Evolutionary conservation across 257 asterid genomes (phyloP).

Genomic region (Handroanthus guayacan): DNA sequence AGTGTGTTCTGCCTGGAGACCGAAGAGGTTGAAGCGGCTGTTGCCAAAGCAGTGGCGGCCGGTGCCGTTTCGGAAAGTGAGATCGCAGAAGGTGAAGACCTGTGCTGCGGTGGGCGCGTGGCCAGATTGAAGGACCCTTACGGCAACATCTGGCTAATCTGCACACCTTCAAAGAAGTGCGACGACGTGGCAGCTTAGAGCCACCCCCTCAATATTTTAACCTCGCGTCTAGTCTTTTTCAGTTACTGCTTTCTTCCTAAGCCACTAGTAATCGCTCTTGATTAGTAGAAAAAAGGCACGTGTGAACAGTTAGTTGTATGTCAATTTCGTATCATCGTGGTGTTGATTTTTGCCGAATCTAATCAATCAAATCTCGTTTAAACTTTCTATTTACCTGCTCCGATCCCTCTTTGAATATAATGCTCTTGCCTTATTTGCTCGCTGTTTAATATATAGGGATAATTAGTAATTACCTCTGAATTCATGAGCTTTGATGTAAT

Average conservation of each 20-base stretch:
- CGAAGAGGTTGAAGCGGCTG: conserved; percentile 63
- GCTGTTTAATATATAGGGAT: too few relatives aligned
- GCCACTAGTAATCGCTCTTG: too few relatives aligned
- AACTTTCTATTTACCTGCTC: too few relatives aligned
- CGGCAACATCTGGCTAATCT: conserved; percentile 74
- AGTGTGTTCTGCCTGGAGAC: conserved; percentile 66
- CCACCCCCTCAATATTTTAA: conserved; percentile 21
- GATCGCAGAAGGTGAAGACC: conserved; percentile 49
- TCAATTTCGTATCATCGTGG: too few relatives aligned
- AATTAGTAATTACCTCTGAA: too few relatives aligned
- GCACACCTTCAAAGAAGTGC: conserved; percentile 48
- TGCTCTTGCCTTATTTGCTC: too few relatives aligned
- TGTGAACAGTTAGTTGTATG: too few relatives aligned
- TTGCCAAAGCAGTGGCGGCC: conserved; percentile 61
- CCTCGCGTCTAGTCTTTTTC: background rate
- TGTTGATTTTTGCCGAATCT: too few relatives aligned
- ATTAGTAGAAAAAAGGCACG: too few relatives aligned
- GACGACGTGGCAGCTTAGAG: conserved; percentile 54
- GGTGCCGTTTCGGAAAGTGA: conserved; percentile 64
- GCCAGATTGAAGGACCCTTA: conserved; percentile 76
- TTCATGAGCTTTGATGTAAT: too few relatives aligned
- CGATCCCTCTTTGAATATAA: too few relatives aligned
- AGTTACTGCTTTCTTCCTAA: background rate
- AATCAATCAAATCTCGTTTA: too few relatives aligned
- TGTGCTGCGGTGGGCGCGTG: conserved; percentile 66